phyloP scores from a whole-genome alignment of 2,329 filamentous ascomycete genomes.

The Diplocarpon rosae region DNA sequence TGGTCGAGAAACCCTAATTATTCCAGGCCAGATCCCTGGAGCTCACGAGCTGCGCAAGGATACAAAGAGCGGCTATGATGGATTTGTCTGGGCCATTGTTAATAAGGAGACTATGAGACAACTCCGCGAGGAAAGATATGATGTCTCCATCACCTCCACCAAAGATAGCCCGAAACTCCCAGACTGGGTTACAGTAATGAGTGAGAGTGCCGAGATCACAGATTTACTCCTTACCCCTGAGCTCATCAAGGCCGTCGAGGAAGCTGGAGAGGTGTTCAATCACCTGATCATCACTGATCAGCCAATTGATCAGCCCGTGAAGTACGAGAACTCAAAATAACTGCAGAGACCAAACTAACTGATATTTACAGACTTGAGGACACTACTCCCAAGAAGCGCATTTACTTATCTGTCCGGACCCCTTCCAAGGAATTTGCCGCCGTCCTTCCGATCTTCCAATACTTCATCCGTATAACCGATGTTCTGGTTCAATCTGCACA shows the following conservation, averaged over 20 bases:
- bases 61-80: slow-evolving; percentile 64
- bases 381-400: slow-evolving; percentile 71
- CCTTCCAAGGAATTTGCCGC: slow-evolving; percentile 52
- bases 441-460: slow-evolving; percentile 65
- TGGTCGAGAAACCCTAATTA: slow-evolving; percentile 72
- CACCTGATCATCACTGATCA: slow-evolving; percentile 86
- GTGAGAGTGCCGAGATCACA: slow-evolving; percentile 89
- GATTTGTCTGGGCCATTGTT: slow-evolving; percentile 89
- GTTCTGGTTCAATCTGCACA: slow-evolving; percentile 63
- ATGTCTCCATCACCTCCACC: slow-evolving; percentile 82
- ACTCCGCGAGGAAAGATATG: slow-evolving; percentile 85
- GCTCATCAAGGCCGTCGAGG: slow-evolving; percentile 65
- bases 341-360: slow-evolving; percentile 1
- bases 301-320: slow-evolving; percentile 74
- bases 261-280: slow-evolving; percentile 72
- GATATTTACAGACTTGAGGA: slow-evolving; percentile 59
- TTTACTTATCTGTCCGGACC: slow-evolving; percentile 65
- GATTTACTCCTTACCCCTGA: slow-evolving; percentile 81
- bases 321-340: slow-evolving; percentile 41
- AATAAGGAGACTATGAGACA: slow-evolving; percentile 91
- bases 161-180: slow-evolving; percentile 90
- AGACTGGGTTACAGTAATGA: slow-evolving; percentile 87
- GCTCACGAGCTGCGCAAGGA: slow-evolving; percentile 44
- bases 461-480: slow-evolving; percentile 80
- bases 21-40: slow-evolving; percentile 51